These are phyloP conservation scores for Sistotremastrum suecicum DNA, from an alignment of 768 basidiomycete species.

Conservation along the genomic window DNA sequence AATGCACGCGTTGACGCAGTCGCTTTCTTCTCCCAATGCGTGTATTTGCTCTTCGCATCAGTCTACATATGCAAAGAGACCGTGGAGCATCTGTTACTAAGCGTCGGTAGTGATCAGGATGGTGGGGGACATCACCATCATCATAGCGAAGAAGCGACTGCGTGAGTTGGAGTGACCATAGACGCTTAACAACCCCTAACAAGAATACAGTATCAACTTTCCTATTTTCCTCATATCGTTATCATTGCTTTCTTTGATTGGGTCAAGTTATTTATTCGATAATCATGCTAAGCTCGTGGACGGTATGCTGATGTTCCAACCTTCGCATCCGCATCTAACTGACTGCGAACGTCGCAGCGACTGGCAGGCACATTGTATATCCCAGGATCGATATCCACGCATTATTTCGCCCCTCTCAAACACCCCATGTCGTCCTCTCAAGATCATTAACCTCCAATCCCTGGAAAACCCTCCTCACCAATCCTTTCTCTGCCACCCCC, in stretches of 20 bases:
- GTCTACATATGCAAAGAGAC: slow-evolving; percentile 98
- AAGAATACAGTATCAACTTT: slow-evolving; percentile 41
- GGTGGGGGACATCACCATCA: slow-evolving; percentile 45
- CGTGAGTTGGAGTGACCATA: too few relatives aligned
- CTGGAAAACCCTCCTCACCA: slow-evolving; percentile 31
- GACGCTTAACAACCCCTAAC: background rate
- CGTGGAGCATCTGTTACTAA: slow-evolving; percentile 78
- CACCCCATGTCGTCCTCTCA: slow-evolving; percentile 11
- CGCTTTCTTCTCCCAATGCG: slow-evolving; percentile 74
- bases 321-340: background rate
- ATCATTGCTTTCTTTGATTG: slow-evolving; percentile 41
- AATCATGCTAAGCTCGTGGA: slow-evolving; percentile 54
- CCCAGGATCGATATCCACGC: slow-evolving; percentile 21
- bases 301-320: slow-evolving; percentile 26
- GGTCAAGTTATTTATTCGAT: slow-evolving; percentile 41
- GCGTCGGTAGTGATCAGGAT: slow-evolving; percentile 18
- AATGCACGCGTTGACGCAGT: slow-evolving; percentile 56
- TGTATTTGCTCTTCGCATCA: slow-evolving; percentile 88
- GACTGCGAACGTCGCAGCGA: slow-evolving; percentile 23
- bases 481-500: slow-evolving; percentile 63
- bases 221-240: slow-evolving; percentile 42
- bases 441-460: slow-evolving; percentile 5
- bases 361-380: slow-evolving; percentile 44
- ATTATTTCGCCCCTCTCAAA: slow-evolving; percentile 31
- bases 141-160: slow-evolving; percentile 23